Base-by-base conservation (phyloP, 2,329 filamentous ascomycete genomes). In the Aspergillaceae sp. region DNA sequence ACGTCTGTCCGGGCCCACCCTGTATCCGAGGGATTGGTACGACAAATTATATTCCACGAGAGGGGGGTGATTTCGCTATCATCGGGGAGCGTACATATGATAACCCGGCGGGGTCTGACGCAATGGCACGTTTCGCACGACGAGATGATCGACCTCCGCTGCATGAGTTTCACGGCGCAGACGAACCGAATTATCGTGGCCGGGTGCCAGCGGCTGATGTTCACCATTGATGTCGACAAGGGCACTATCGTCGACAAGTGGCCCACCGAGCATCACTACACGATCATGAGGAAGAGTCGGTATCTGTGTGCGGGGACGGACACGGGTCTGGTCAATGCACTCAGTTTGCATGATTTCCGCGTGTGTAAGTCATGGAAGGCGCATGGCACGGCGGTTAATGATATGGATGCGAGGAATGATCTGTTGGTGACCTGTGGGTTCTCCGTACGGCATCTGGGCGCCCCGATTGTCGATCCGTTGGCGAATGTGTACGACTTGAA, bases 401-500 rank as follows among this genome's bases (percentile, higher is more conserved):
- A 97, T 64, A 96, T 98, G 87, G 92, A 98, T 70, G 88, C 90
- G 6, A 87, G 92, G 61, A 87, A 92, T 60, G 91, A 97, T 64
- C 92, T 92, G 55, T 82, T 98, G 45, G 86, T 97, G 26, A 97
- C 92, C 4, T 98, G 92, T 65, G 92, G 92, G 33, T 94, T 87
- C 68, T 94, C 91, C 1, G 78, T 88, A 27, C 81, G 91, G 54
- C 88, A 90, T 59, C 76, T 87, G 54, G 80, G 84, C 33, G 81
- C 82, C 36, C 86, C 86, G 52, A 89, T 94, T 72, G 79, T 94
- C 32, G 92, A 98, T 61, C 87, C 89, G 0, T 83, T 97, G 48
- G 87, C 95, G 48, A 94, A 96, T 56, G 89, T 97, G 32, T 97
- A 94, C 61, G 91, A 97, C 61, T 76, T 98, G 41, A 95, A 95